Conservation (phyloP, 306 rosid genomes). For the Glycine latifolia region DNA sequence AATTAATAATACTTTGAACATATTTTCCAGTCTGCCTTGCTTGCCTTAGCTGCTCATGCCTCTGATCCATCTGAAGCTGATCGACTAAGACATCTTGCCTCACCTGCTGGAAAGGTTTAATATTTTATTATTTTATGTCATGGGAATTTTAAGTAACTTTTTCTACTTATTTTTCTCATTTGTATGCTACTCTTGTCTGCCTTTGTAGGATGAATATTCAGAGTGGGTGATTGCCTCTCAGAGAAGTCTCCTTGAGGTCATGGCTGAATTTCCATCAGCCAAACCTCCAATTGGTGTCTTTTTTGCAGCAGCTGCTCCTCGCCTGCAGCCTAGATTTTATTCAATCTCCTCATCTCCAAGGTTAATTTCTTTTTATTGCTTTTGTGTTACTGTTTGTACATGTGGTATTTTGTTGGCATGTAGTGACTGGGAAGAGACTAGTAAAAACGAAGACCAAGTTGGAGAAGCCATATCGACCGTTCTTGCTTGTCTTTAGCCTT, state of each 20-base stretch:
- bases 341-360: conserved; percentile 97
- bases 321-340: conserved; percentile 93
- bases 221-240: conserved; percentile 84
- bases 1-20: conserved; percentile 28
- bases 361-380: conserved; percentile 47
- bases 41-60: conserved; percentile 91
- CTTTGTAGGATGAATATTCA: conserved; percentile 87
- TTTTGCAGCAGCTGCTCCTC: conserved; percentile 92
- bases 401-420: background rate
- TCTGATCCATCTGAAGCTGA: conserved; percentile 90
- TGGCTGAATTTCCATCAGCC: conserved; percentile 91
- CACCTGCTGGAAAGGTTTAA: conserved; percentile 93
- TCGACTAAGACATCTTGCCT: conserved; percentile 87
- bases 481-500: conserved; percentile 18
- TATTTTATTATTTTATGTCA: conserved; percentile 16
- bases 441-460: conserved; percentile 29
- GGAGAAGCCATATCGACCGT: conserved; percentile 26
- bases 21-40: conserved; percentile 74
- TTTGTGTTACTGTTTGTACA: conserved; percentile 29
- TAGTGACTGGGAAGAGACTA: conserved; percentile 19
- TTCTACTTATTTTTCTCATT: conserved; percentile 41
- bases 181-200: conserved; percentile 41
- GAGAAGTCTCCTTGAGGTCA: conserved; percentile 96
- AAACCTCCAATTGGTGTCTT: conserved; percentile 92
- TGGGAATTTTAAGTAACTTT: background rate